Evolutionary conservation across 768 basidiomycete genomes (phyloP).

Genomic region (Pleurotus ostreatus): DNA sequence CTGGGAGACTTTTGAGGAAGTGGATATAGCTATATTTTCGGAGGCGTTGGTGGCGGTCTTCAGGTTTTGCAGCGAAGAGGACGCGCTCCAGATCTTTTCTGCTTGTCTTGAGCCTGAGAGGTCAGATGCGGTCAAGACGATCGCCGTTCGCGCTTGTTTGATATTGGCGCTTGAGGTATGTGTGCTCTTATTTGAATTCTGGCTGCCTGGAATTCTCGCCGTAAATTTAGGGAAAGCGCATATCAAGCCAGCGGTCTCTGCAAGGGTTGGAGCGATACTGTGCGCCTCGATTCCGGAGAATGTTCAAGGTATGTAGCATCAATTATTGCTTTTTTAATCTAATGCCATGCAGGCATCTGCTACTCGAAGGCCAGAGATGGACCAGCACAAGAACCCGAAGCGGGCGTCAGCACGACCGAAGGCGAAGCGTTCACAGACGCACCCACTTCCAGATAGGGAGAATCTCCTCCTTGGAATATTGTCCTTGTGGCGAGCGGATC

Average conservation of each 20-base stretch:
- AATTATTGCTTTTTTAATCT: not conserved
- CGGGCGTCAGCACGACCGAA: constrained; percentile 55
- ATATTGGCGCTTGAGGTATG: constrained; percentile 64
- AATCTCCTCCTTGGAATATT: constrained; percentile 67
- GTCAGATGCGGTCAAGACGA: constrained; percentile 77
- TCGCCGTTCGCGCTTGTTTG: constrained; percentile 69
- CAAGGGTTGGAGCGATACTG: constrained; percentile 42
- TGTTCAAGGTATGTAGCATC: constrained; percentile 46
- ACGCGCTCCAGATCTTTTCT: constrained; percentile 56
- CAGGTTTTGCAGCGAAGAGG: constrained; percentile 63
- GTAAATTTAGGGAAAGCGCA: constrained; percentile 37
- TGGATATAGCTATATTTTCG: constrained; percentile 72
- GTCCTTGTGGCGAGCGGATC: constrained; percentile 60
- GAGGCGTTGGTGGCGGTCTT: constrained; percentile 72
- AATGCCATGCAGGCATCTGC: constrained; percentile 37
- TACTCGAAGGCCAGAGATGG: constrained; percentile 57
- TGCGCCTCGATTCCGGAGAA: constrained; percentile 44
- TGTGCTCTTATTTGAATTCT: not conserved
- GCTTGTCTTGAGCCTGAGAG: constrained; percentile 72
- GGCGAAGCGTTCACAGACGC: constrained; percentile 47
- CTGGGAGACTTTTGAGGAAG: constrained; percentile 68
- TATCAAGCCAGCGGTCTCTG: constrained; percentile 55
- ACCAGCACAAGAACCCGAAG: constrained; percentile 50
- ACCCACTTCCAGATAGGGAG: constrained; percentile 65
- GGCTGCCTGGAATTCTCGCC: too few species aligned